Base-by-base conservation (phyloP, 176 grass and related monocot species). In the Luzula sylvatica region DNA sequence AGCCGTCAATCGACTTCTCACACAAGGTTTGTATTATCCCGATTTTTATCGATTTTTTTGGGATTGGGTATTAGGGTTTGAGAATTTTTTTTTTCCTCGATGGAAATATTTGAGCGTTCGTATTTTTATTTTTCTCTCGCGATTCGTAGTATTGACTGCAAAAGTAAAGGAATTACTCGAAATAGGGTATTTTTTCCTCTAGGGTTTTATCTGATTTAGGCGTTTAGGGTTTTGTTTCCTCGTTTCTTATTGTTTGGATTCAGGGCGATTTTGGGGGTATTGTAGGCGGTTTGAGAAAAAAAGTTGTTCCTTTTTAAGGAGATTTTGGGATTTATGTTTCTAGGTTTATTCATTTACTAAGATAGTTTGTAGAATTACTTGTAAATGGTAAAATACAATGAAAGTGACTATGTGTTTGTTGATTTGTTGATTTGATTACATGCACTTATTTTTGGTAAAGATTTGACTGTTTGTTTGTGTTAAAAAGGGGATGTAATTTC, bases 1-100 rank as follows among this genome's bases (percentile, higher is more conserved):
- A 60, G 68, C 93, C 45, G 82, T 92, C 68, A 78, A 87, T 53
- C 82, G 93, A 23, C 86, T 99, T 26, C 85, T 99, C 63, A 68
- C 93, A 43, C 93, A 99, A 87, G 86, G 93, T 90, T 24, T 13
- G 26, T n/a, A n/a, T n/a, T n/a, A 3, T 42, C 21, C 43, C 25
- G 17, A 19, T 16, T 15, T 4, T 19, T 18, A 15, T 8, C 19
- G 20, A 15, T 25, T 16, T 59, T 43, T 3, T 8, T 40, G 29
- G 8, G 54, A 20, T 12, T 57, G 9, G 15, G 29, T 57, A 11
- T 8, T 40, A 12, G 56, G 55, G 56, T 25, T 42, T n/a, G 23
- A 17, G 9, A 26, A 26, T 27, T 55, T 55, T 23, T 29, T 55
- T 2, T 24, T 15, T 26, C 23, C 23, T 55, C 17, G 52, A 26